Base-by-base conservation (phyloP, 257 asterid species). In the Ilex aquifolium region DNA sequence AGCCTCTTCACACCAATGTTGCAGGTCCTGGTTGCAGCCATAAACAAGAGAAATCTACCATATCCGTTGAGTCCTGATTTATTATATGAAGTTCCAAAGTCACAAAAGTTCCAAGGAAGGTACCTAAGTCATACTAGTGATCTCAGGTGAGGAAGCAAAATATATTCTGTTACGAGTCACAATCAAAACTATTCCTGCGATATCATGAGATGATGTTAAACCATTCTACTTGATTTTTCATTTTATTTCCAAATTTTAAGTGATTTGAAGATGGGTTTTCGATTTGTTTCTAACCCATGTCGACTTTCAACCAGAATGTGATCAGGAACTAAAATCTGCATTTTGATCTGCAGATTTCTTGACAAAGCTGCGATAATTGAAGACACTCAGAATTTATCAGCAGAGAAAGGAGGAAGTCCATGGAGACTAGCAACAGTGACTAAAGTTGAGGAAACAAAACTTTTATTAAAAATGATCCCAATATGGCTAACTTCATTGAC, bases 1-100 rank as follows among this genome's bases (percentile, higher is more conserved):
- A 53, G 57, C 31, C 57, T 27, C 30, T n/a, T 53, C 11, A 53
- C 5, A 53, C 57, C 57, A 10, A 15, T 53, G 57, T 53, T 53
- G 29, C 57, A 53, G 57, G 57, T 53, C 30, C n/a, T 53, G 57
- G 57, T 17, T 21, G 57, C 57, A n/a, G 57, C 57, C 57, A 53
- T 53, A 53, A 14, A 8, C 27, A 53, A 53, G 8, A 53, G 57
- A 53, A 53, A 53, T 53, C 57, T 53, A 3, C 57, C 57, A 3
- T 21, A 15, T n/a, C 57, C 57, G 1, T 53, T 5, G 5, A 53
- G 9, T 14, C 57, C 57, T 53, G 57, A 15, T 7, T 53, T 21
- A 27, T 53, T 53, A 17, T 53, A 53, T 21, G 57, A 53, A 17
- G 57, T 53, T 17, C 15, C 57, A 0, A 53, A n/a, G 27, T 8